These are phyloP conservation scores for sunflower (Helianthus annuus) DNA, from an alignment of 129 eudicot species.

Conservation along the genomic window HanXRQr2.0-SUNRISE NC_035434.2:40493789-40494288, in stretches of 20 bases:
- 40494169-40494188: neutral
- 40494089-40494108: neutral
- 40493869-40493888: no score
- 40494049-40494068: neutral
- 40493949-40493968: no score
- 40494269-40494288: neutral
- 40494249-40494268: slow-evolving; percentile 30
- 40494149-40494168: neutral
- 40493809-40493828: no score
- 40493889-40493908: no score
- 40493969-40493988: neutral
- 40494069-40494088: neutral
- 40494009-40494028: neutral
- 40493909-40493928: no score
- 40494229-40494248: slow-evolving; percentile 1
- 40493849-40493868: no score
- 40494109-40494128: neutral
- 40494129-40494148: neutral
- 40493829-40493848: no score
- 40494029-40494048: neutral
- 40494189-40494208: neutral
- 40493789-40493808: no score
- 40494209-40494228: neutral
- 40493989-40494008: neutral
- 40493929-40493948: no score